Conservation (phyloP, 1,139 yeast species). For the Suhomyces maxii region DNA sequence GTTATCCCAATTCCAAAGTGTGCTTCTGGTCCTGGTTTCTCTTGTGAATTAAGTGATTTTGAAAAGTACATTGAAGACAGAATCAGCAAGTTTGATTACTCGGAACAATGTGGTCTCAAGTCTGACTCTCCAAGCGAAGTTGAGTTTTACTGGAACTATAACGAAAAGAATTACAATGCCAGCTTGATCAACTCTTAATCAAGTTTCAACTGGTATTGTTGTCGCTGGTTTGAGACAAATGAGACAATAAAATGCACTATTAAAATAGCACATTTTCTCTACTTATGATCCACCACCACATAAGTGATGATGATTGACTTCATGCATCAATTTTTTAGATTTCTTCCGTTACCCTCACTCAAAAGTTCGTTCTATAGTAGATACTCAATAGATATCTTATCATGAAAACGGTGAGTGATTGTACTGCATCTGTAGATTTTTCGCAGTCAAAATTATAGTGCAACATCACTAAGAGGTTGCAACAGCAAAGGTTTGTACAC, state of each 20-base stretch:
- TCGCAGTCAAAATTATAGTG: too few relatives aligned
- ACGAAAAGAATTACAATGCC: constrained; percentile 28
- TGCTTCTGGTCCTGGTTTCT: constrained; percentile 35
- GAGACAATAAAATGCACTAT: too few relatives aligned
- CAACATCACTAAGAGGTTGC: too few relatives aligned
- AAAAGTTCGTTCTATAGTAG: background rate
- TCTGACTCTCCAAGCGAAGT: constrained; percentile 15
- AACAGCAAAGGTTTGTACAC: too few relatives aligned
- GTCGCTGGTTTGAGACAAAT: too few relatives aligned
- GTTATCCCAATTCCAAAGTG: constrained; percentile 28
- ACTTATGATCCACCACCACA: too few relatives aligned
- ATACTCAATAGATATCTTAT: too few relatives aligned
- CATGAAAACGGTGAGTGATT: too few relatives aligned
- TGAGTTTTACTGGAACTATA: constrained; percentile 34
- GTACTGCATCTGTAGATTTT: too few relatives aligned
- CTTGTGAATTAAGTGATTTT: constrained; percentile 27
- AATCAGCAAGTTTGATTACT: constrained; percentile 19
- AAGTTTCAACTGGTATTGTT: too few relatives aligned
- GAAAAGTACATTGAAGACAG: constrained; percentile 21
- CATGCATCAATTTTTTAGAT: background rate
- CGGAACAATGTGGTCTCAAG: constrained; percentile 21
- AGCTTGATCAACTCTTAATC: constrained; percentile 4
- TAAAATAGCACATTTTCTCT: too few relatives aligned
- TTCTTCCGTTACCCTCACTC: background rate
- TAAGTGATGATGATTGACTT: too few relatives aligned